These are phyloP conservation scores for Clonostachys rhizophaga DNA, from an alignment of 2,329 filamentous ascomycete genomes.

Conservation along the genomic window DNA sequence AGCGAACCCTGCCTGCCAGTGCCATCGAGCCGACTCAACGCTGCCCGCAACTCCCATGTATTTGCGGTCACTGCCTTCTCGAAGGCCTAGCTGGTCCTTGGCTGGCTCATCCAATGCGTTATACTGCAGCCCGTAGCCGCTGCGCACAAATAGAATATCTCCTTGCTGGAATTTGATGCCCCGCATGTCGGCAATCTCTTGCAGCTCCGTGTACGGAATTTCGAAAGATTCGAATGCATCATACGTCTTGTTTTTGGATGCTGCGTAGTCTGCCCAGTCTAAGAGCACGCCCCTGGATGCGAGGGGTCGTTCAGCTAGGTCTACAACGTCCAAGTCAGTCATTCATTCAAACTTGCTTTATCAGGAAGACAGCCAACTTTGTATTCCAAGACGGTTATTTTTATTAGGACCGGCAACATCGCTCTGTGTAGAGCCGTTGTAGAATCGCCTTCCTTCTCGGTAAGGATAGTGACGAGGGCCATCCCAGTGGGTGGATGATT, in stretches of 20 bases:
- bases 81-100: too few species aligned
- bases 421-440: conserved; percentile 4
- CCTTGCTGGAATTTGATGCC: conserved; percentile 33
- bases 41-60: too few species aligned
- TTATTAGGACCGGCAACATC: background rate
- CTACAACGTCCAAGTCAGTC: too few species aligned
- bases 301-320: conserved; percentile 1
- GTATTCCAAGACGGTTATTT: conserved; percentile 1
- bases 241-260: background rate
- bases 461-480: conserved; percentile 5
- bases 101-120: too few species aligned
- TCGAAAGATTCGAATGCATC: conserved; percentile 7
- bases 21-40: background rate
- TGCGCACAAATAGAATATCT: conserved; percentile 49
- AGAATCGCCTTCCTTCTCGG: conserved; percentile 3
- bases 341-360: too few species aligned
- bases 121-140: conserved; percentile 27
- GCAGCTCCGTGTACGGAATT: conserved; percentile 34
- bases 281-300: conserved; percentile 6
- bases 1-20: background rate
- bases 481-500: conserved; percentile 7
- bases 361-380: background rate
- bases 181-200: conserved; percentile 32
- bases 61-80: too few species aligned
- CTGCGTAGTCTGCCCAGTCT: conserved; percentile 3